Evolutionary conservation across 805 yeast species (phyloP).

Genomic region (Groenewaldozyma salmanticensis): DNA sequence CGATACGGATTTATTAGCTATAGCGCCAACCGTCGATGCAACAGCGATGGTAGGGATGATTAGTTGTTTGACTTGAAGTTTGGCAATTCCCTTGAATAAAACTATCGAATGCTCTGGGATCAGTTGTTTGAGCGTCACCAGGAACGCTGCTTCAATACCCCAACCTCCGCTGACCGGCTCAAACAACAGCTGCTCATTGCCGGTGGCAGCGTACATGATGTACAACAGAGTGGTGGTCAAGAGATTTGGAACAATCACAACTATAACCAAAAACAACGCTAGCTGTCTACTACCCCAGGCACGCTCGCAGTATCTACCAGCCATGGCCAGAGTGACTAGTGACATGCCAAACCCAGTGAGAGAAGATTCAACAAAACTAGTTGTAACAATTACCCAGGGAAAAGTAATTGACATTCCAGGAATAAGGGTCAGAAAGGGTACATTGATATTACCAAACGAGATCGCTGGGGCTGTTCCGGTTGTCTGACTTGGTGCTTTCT

Average conservation of each 20-base stretch:
- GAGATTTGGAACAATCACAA: conserved; percentile 30
- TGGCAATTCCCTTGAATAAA: conserved; percentile 37
- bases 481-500: background rate
- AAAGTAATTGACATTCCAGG: conserved; percentile 17
- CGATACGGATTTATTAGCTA: conserved; percentile 15
- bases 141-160: conserved; percentile 45
- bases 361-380: conserved; percentile 38
- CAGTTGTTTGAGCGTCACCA: conserved; percentile 58
- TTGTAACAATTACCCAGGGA: conserved; percentile 44
- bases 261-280: conserved; percentile 36
- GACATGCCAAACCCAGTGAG: conserved; percentile 31
- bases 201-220: conserved; percentile 12
- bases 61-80: conserved; percentile 34
- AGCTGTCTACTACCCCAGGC: conserved; percentile 53
- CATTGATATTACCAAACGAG: conserved; percentile 1
- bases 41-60: conserved; percentile 31
- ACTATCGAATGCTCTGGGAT: conserved; percentile 52
- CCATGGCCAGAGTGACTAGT: conserved; percentile 35
- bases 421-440: conserved; percentile 13
- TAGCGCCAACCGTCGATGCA: conserved; percentile 20
- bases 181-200: conserved; percentile 15
- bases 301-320: conserved; percentile 57
- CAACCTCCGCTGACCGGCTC: conserved; percentile 38
- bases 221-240: conserved; percentile 24
- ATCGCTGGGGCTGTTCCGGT: background rate